Evolutionary conservation across 768 basidiomycete genomes (phyloP).

Genomic region (Tephrocybe sp.): DNA sequence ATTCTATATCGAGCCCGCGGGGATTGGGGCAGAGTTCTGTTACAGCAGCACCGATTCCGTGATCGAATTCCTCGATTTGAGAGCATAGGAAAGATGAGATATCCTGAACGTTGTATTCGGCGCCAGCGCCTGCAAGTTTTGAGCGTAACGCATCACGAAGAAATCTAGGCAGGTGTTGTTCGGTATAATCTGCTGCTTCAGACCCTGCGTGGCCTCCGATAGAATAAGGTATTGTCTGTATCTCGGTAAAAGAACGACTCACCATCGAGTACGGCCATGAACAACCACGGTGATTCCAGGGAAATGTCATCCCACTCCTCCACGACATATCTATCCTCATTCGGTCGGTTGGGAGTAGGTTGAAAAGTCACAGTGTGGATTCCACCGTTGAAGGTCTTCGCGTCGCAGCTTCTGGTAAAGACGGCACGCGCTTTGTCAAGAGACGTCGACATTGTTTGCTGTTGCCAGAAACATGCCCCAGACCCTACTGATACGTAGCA

Average conservation of each 20-base stretch:
- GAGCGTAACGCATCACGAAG: slow-evolving; percentile 11
- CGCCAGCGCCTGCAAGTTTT: not conserved
- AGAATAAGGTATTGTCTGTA: not conserved
- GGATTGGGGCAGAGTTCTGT: slow-evolving; percentile 7
- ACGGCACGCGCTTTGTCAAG: slow-evolving; percentile 11
- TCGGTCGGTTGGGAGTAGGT: slow-evolving; percentile 7
- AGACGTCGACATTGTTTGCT: not conserved
- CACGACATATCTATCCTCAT: slow-evolving; percentile 15
- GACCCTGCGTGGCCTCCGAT: slow-evolving; percentile 10
- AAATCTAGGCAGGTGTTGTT: slow-evolving; percentile 5
- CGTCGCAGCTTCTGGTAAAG: slow-evolving; percentile 4
- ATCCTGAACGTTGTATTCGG: not conserved
- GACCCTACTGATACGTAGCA: slow-evolving; percentile 1
- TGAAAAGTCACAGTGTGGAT: slow-evolving; percentile 16
- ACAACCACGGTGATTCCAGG: slow-evolving; percentile 10
- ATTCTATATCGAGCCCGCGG: not conserved
- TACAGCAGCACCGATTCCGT: slow-evolving; percentile 9
- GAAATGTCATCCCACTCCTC: slow-evolving; percentile 14
- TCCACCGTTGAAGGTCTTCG: not conserved
- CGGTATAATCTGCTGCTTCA: slow-evolving; percentile 10
- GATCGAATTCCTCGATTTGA: slow-evolving; percentile 12
- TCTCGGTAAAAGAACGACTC: not conserved
- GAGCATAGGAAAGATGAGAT: slow-evolving; percentile 8
- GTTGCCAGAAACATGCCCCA: not conserved
- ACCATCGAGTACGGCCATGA: slow-evolving; percentile 16